Evolutionary conservation across 352 stramenopile genomes (phyloP), one percentile per base, ranked within the genome.

Genomic region (Phytophthora pini): DNA sequence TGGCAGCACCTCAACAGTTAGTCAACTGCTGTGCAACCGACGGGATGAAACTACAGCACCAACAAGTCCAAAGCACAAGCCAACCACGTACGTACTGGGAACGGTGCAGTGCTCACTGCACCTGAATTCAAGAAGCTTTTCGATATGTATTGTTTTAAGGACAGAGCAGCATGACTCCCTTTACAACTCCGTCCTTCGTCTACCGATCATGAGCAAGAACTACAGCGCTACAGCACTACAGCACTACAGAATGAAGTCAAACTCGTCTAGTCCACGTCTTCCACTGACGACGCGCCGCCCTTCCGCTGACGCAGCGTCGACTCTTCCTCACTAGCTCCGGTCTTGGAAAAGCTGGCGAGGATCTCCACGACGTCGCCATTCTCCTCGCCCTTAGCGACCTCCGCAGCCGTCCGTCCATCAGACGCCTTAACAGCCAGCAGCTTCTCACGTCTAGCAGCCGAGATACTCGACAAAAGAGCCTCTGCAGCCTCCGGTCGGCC

Each of bases 281-380:
- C 84, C 45, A 93, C 79, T 17, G 82, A 76, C 63, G 82, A 81
- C 27, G 54, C 58, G 20, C 45, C 70, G 29, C 55, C 56, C 72
- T 90, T 90, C 34, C 82, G 82, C 74, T 86, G 82, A 39, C 82
- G 82, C 43, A 90, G 65, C 49, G 75, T 78, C 34, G 73, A 67
- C 17, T 80, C 59, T 4, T 79, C 65, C 52, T 74, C 52, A 7
- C 58, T 59, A 45, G 50, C 44, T 29, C 17, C 56, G 20, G 41
- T 47, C 24, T 75, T 68, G 15, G 43, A 34, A 50, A 82, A 87
- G 38, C 70, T 81, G 39, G 50, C 56, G 13, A 93, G 71, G 39
- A 94, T 70, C 12, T 89, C 82, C 6, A 85, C 75, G 10, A 94
- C 81, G 32, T 92, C 86, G 24, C 47, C 62, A 64, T 94, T 92